phyloP scores from a whole-genome alignment of 306 rosid species.

The Cucumis sativus region Cucumber_9930_V3 NC_026656.2:22088001-22088500 shows the following conservation, averaged over 20 bases:
- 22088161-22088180: slow-evolving; percentile 58
- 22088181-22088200: slow-evolving; percentile 79
- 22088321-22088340: slow-evolving; percentile 30
- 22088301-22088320: slow-evolving; percentile 85
- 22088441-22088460: slow-evolving; percentile 93
- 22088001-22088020: slow-evolving; percentile 29
- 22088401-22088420: background rate
- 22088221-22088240: slow-evolving; percentile 70
- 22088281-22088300: slow-evolving; percentile 87
- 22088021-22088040: background rate
- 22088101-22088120: background rate
- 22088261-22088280: slow-evolving; percentile 73
- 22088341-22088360: background rate
- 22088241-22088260: slow-evolving; percentile 80
- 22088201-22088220: slow-evolving; percentile 84
- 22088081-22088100: background rate
- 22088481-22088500: slow-evolving; percentile 99
- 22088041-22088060: background rate
- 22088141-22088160: slow-evolving; percentile 35
- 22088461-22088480: slow-evolving; percentile 95
- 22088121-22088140: background rate
- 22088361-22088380: background rate
- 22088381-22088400: background rate
- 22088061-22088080: background rate
- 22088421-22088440: background rate